Conservation (phyloP, 1,284 basidiomycete genomes). For the Austropuccinia psidii region DNA sequence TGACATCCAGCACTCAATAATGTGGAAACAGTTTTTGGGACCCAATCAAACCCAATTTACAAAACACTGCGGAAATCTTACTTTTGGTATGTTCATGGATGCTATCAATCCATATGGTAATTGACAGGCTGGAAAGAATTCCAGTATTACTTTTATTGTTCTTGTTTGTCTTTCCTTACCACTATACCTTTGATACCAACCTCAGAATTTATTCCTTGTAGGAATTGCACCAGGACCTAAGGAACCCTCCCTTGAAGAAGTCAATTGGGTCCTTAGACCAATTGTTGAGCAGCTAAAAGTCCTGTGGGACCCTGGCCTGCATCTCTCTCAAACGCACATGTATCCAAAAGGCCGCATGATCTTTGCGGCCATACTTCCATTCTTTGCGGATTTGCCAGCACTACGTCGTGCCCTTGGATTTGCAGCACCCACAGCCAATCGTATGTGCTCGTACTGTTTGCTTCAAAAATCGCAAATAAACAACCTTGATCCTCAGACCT, state of each 20-base stretch:
- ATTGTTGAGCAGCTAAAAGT: conserved; percentile 44
- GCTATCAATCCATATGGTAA: conserved; percentile 22
- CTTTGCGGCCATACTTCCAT: conserved; percentile 41
- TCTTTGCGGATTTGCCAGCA: conserved; percentile 39
- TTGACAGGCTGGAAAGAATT: background rate
- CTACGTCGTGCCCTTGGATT: conserved; percentile 34
- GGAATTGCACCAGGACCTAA: conserved; percentile 47
- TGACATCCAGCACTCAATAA: conserved; percentile 19
- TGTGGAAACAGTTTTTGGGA: conserved; percentile 17
- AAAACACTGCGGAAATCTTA: background rate
- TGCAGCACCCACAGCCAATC: conserved; percentile 7
- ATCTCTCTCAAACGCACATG: background rate
- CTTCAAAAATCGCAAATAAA: conserved; percentile 6
- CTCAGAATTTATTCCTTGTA: conserved; percentile 49
- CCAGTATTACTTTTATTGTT: conserved; percentile 21
- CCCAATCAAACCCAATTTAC: conserved; percentile 17
- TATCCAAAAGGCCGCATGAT: conserved; percentile 42
- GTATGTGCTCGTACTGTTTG: conserved; percentile 37
- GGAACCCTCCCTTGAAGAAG: conserved; percentile 38
- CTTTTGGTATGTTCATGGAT: conserved; percentile 23
- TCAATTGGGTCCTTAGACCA: conserved; percentile 46
- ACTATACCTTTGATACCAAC: conserved; percentile 43
- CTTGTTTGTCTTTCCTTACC: conserved; percentile 40
- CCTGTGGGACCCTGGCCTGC: background rate
- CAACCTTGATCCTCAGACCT: conserved; percentile 13